Conservation (phyloP, 2,329 filamentous ascomycete species). For the Botrytis byssoidea region DNA sequence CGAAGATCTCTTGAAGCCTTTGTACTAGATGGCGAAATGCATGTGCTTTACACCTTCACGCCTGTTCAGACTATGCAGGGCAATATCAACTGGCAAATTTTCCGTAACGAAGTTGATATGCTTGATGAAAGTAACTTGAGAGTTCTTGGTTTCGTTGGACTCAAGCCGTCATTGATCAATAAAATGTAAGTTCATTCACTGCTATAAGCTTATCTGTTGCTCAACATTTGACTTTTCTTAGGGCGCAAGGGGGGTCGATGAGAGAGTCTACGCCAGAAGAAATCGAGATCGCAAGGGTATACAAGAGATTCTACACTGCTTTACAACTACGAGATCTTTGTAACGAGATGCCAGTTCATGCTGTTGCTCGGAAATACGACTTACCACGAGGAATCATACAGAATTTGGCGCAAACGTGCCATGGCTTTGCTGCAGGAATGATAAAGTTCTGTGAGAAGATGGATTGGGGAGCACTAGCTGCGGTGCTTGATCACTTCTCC, state of each 20-base stretch:
- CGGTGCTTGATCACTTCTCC: conserved; percentile 71
- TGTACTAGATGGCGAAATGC: conserved; percentile 79
- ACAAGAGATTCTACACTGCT: conserved; percentile 71
- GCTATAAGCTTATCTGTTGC: neutral
- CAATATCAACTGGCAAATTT: conserved; percentile 69
- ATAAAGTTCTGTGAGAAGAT: conserved; percentile 77
- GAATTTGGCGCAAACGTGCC: conserved; percentile 69
- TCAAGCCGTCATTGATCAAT: conserved; percentile 66
- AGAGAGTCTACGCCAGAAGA: conserved; percentile 63
- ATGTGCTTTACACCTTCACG: conserved; percentile 74
- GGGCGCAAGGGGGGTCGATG: conserved; percentile 64
- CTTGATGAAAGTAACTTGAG: conserved; percentile 71
- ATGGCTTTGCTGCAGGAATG: conserved; percentile 76
- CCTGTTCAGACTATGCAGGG: conserved; percentile 60
- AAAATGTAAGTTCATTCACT: conserved; percentile 55
- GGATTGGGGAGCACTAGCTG: conserved; percentile 71
- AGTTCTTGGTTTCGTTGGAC: conserved; percentile 65
- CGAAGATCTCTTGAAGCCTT: conserved; percentile 66
- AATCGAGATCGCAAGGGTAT: conserved; percentile 59
- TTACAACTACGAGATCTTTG: conserved; percentile 77
- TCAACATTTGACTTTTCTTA: conserved; percentile 37
- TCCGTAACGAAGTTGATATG: conserved; percentile 66
- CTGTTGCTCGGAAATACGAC: conserved; percentile 68
- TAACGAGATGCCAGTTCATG: conserved; percentile 70
- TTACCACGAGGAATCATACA: conserved; percentile 70